Percentiles rank a stretch among this genome's conserved stretches.
phyloP scores from a whole-genome alignment of 257 asterid species.

The Salvia miltiorrhiza region DNA sequence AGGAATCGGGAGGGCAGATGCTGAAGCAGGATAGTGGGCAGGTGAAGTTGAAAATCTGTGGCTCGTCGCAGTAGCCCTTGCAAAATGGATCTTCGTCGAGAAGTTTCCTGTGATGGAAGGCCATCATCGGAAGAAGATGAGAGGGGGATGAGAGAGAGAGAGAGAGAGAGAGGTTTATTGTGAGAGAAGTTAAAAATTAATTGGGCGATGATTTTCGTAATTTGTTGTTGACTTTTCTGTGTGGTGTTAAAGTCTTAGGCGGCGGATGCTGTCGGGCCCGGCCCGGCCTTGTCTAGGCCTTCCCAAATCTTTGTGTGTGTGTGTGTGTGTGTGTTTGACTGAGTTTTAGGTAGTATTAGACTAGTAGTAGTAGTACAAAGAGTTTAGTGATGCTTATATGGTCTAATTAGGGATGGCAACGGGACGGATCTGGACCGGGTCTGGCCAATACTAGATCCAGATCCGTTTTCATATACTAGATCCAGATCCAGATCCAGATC shows the following conservation, averaged over 20 bases:
- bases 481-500: no score
- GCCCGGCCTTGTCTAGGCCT: neutral
- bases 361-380: no score
- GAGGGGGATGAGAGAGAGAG: neutral
- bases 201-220: slow-evolving; percentile 20
- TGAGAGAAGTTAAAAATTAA: neutral
- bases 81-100: slow-evolving; percentile 34
- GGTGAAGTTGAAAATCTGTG: neutral
- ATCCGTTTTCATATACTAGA: no score
- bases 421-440: no score
- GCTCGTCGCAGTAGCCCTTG: slow-evolving; percentile 11
- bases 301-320: no score
- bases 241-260: slow-evolving; percentile 19
- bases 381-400: no score
- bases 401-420: no score
- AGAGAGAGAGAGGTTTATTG: slow-evolving; percentile 12
- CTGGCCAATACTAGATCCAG: no score
- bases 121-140: slow-evolving; percentile 31
- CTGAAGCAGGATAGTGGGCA: slow-evolving; percentile 32
- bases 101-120: slow-evolving; percentile 34
- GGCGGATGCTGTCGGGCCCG: slow-evolving; percentile 23
- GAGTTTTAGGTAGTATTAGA: no score
- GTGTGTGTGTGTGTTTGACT: no score
- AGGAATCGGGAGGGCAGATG: slow-evolving; percentile 17
- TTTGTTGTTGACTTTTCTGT: slow-evolving; percentile 28